phyloP scores from a whole-genome alignment of 1,284 basidiomycete species.

The Apiotrichum sp. region DNA sequence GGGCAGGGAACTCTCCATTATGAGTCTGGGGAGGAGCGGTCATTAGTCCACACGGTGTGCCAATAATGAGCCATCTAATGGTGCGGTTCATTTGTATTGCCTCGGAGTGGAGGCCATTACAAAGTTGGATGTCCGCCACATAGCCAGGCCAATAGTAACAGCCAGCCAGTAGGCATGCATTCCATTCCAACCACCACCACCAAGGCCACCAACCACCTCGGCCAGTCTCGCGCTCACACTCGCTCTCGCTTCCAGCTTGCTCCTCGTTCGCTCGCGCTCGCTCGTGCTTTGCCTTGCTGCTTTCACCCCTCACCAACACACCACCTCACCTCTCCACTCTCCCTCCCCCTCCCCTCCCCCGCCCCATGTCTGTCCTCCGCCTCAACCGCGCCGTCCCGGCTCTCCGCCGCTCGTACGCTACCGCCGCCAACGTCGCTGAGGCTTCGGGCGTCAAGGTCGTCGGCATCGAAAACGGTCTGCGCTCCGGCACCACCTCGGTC shows the following conservation, averaged over 20 bases:
- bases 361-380: conserved; percentile 21
- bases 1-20: too few relatives aligned
- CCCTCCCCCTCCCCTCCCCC: conserved; percentile 9
- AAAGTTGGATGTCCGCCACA: too few relatives aligned
- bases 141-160: too few relatives aligned
- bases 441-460: conserved; percentile 75
- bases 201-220: too few relatives aligned
- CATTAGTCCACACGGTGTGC: too few relatives aligned
- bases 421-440: conserved; percentile 66
- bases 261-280: not conserved
- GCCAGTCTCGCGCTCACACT: too few relatives aligned
- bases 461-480: conserved; percentile 64
- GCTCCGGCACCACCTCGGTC: conserved; percentile 68
- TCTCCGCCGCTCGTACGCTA: conserved; percentile 19
- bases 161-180: too few relatives aligned
- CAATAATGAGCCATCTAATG: too few relatives aligned
- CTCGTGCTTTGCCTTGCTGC: not conserved
- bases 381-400: conserved; percentile 20
- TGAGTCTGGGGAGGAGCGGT: too few relatives aligned
- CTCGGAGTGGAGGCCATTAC: too few relatives aligned
- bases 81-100: too few relatives aligned
- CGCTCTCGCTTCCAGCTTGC: not conserved
- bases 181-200: too few relatives aligned
- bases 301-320: not conserved
- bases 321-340: conserved; percentile 4